These are phyloP conservation scores for Incumbomyces lentus DNA, from an alignment of 2,329 filamentous ascomycete species.

Conservation along the genomic window DNA sequence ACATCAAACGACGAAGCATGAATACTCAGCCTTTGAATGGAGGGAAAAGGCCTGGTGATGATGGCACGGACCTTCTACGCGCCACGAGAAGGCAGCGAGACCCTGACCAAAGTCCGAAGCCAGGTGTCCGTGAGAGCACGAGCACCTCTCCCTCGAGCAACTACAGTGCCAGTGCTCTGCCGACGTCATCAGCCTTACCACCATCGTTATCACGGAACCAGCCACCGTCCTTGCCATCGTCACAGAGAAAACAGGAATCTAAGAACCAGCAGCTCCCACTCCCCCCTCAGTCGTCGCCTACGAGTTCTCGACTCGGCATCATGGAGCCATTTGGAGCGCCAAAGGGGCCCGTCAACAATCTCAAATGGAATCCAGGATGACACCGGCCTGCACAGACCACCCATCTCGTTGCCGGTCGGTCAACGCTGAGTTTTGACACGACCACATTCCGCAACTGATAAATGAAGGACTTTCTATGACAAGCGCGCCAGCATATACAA, in stretches of 20 bases:
- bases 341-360: conserved; percentile 4
- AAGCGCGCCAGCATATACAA: no score
- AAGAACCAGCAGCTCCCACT: no score
- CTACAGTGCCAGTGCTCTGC: not conserved
- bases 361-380: not conserved
- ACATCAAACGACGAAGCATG: conserved; percentile 10
- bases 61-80: not conserved
- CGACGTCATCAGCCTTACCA: not conserved
- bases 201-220: not conserved
- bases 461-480: no score
- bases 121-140: not conserved
- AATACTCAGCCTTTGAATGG: not conserved
- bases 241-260: not conserved
- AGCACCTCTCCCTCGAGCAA: conserved; percentile 4
- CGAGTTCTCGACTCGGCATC: not conserved
- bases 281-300: not conserved
- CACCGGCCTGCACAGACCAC: no score
- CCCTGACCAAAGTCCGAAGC: conserved; percentile 3
- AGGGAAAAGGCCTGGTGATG: conserved; percentile 1
- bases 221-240: not conserved
- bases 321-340: conserved; percentile 5
- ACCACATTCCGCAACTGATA: no score
- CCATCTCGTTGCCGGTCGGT: no score
- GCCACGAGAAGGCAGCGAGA: not conserved
- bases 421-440: no score